Base-by-base conservation (phyloP, 352 stramenopile species). In the Pythium phragmitis region DNA sequence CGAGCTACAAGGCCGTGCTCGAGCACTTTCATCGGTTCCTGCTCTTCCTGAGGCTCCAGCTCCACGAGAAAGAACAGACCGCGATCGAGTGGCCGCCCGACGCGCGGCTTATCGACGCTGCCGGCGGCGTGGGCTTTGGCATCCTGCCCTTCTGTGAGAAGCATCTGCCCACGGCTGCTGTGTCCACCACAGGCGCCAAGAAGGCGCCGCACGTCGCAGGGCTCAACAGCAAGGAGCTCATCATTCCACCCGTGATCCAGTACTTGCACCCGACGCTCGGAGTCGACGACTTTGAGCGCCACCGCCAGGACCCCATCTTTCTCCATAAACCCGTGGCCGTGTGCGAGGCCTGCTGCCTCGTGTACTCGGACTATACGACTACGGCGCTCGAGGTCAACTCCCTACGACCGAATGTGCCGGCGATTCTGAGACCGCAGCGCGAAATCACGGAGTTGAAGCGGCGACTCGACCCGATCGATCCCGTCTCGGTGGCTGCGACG, bases 1-100 rank as follows among this genome's bases (percentile, higher is more conserved):
- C 97, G 14, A 87, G 78, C 12, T 99, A 98, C 79, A 98, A 98
- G 69, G 96, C 90, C 12, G 84, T 99, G 4, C 83, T 99, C 26
- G 80, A 91, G 53, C 96, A 99, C 69, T 99, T 98, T 67, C 77
- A 96, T 46, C 83, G 94, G 17, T 89, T 97, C 30, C 62, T 98
- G 19, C 72, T 71, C 37, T 87, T 94, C 50, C 37, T 96, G 39
- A 68, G 76, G 0, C 59, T 77, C 4, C 60, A 73, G 12, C 50
- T 81, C 7, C 83, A 79, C 33, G 79, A 84, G 51, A 62, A 68
- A 8, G 74, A 81, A 39, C 69, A 77, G 33, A 66, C 67, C 7
- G 72, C 77, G 39, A 82, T 97, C 37, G 74, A 89, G 62, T 98
- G 94, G 94, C 94, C 94, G 2, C 96, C 94, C 7, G 77, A 97